A percentile compares a stretch with the other conserved stretches of the same genome.
Conservation (phyloP, 2,329 filamentous ascomycete genomes). For the Pyricularia pennisetigena region DNA sequence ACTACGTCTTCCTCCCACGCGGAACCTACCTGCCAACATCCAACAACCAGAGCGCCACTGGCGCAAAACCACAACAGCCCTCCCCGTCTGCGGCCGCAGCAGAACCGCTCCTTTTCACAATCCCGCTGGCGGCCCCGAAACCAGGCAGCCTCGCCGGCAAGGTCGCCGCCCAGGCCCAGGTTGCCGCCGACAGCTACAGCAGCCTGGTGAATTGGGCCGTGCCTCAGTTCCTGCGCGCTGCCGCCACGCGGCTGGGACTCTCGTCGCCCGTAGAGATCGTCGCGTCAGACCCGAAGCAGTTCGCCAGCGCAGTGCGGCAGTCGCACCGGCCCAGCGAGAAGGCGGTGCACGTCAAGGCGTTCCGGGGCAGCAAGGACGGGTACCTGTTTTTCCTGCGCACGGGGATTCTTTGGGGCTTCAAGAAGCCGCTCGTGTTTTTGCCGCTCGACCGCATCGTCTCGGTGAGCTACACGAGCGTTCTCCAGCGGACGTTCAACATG, state of each 20-base stretch:
- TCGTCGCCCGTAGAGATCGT: slow-evolving; percentile 36
- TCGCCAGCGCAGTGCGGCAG: slow-evolving; percentile 46
- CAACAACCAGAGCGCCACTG: slow-evolving; percentile 14
- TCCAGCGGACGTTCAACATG: slow-evolving; percentile 61
- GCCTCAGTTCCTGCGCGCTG: slow-evolving; percentile 33
- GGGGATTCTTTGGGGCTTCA: slow-evolving; percentile 61
- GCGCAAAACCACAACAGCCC: slow-evolving; percentile 5
- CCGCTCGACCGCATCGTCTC: slow-evolving; percentile 50
- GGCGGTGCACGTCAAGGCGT: slow-evolving; percentile 56
- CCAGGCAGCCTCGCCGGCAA: slow-evolving; percentile 44
- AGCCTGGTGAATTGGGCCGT: slow-evolving; percentile 53
- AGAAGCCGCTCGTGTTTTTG: slow-evolving; percentile 58
- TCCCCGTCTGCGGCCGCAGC: slow-evolving; percentile 4
- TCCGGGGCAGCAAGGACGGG: slow-evolving; percentile 59
- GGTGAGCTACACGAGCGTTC: slow-evolving; percentile 57
- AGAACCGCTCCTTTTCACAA: slow-evolving; percentile 56
- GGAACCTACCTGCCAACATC: slow-evolving; percentile 37
- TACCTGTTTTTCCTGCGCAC: slow-evolving; percentile 57
- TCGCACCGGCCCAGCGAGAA: slow-evolving; percentile 50
- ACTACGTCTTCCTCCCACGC: slow-evolving; percentile 53
- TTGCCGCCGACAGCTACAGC: slow-evolving; percentile 49
- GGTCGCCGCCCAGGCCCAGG: slow-evolving; percentile 35
- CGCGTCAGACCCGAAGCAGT: slow-evolving; percentile 42
- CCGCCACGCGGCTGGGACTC: neutral
- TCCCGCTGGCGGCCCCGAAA: slow-evolving; percentile 50